Evolutionary conservation across 805 yeast genomes (phyloP).

Genomic region (Lipomyces sp.): DNA sequence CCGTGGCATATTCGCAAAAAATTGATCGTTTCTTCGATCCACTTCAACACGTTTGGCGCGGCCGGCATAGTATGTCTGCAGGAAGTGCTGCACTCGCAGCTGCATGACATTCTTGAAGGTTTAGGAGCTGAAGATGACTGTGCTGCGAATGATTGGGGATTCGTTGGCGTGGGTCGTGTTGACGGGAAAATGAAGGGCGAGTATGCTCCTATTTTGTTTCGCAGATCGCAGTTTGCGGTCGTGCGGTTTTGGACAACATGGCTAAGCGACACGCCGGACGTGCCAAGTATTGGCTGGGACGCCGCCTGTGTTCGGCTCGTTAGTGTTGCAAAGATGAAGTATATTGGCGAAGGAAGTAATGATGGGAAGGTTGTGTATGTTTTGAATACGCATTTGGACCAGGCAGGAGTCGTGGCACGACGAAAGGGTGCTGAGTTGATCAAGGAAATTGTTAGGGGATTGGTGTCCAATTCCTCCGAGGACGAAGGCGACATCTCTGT

Average conservation of each 20-base stretch:
- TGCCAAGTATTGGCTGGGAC: conserved; percentile 54
- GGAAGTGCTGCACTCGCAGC: conserved; percentile 49
- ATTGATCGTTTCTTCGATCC: conserved; percentile 43
- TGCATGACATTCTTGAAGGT: conserved; percentile 43
- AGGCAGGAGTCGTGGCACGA: conserved; percentile 47
- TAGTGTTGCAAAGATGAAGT: conserved; percentile 38
- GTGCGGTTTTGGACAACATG: conserved; percentile 47
- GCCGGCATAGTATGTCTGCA: conserved; percentile 48
- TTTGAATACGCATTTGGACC: conserved; percentile 53
- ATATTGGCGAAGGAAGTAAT: conserved; percentile 29
- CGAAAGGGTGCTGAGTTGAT: conserved; percentile 46
- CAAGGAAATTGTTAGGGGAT: conserved; percentile 34
- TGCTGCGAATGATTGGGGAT: conserved; percentile 42
- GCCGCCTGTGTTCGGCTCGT: conserved; percentile 45
- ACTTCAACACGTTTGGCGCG: conserved; percentile 37
- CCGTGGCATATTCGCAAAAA: conserved; percentile 47
- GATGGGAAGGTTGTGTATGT: conserved; percentile 34
- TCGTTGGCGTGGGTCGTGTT: conserved; percentile 51
- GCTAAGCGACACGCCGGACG: conserved; percentile 54
- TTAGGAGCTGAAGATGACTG: conserved; percentile 29
- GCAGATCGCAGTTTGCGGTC: conserved; percentile 41
- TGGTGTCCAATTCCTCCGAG: no score
- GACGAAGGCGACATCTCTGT: conserved; percentile 41
- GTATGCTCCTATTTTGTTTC: conserved; percentile 49
- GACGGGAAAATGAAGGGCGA: conserved; percentile 53